Conservation (phyloP, 2,329 filamentous ascomycete genomes). For the Talaromyces sp. region DNA sequence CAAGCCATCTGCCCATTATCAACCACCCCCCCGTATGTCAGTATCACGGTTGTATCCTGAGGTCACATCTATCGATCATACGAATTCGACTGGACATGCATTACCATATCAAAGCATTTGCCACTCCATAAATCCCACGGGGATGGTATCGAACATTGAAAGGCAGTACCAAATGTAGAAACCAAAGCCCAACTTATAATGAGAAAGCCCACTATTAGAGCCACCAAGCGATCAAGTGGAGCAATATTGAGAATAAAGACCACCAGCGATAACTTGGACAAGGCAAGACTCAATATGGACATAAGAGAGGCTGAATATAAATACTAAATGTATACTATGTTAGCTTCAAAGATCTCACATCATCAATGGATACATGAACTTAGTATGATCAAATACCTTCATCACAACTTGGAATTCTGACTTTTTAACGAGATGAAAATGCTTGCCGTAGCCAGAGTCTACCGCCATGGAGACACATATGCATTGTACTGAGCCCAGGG, state of each 20-base stretch:
- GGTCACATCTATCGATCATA: too few species aligned
- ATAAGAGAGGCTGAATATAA: background rate
- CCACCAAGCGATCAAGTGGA: background rate
- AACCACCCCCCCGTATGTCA: too few species aligned
- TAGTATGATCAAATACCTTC: too few species aligned
- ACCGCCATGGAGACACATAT: constrained; percentile 3
- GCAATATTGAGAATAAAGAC: background rate
- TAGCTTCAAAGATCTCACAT: too few species aligned
- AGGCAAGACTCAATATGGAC: background rate
- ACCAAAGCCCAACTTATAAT: background rate
- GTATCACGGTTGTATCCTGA: too few species aligned
- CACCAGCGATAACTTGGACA: background rate
- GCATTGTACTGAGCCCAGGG: background rate
- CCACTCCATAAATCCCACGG: background rate
- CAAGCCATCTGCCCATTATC: background rate
- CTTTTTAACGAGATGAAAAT: background rate
- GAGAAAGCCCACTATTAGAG: background rate
- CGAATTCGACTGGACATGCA: too few species aligned
- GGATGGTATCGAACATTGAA: background rate
- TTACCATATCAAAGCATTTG: constrained; percentile 4
- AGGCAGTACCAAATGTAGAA: background rate
- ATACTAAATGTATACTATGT: background rate
- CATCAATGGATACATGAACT: too few species aligned
- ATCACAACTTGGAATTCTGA: background rate
- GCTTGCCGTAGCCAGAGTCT: background rate